phyloP scores from a whole-genome alignment of 108 stramenopile genomes.

The Pelagomonas calceolata region DNA sequence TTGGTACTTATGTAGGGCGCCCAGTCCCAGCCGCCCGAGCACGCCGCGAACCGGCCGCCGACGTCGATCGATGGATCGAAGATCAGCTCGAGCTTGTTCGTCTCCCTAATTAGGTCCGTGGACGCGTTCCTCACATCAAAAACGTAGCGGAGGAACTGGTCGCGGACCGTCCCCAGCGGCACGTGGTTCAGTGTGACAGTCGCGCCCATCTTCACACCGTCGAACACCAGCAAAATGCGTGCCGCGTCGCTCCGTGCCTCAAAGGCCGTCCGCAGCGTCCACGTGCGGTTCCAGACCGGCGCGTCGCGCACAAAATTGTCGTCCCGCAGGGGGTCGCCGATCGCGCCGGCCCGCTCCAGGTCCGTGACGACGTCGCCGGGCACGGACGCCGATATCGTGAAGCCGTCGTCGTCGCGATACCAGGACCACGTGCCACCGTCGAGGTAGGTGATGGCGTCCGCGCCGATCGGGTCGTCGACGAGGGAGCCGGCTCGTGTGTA shows the following conservation, averaged over 20 bases:
- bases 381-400: constrained; percentile 33
- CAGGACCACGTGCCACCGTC: constrained; percentile 32
- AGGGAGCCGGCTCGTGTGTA: neutral
- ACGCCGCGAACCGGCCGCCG: constrained; percentile 14
- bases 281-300: constrained; percentile 3
- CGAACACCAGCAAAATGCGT: constrained; percentile 1
- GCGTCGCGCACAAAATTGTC: neutral
- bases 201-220: constrained; percentile 13
- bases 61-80: neutral
- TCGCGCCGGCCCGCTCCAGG: neutral
- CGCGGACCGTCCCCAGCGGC: neutral
- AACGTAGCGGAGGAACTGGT: constrained; percentile 2
- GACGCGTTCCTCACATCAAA: neutral
- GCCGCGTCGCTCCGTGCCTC: neutral
- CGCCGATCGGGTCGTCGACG: neutral
- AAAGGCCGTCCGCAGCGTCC: neutral
- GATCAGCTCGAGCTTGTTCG: neutral
- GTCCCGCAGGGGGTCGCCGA: constrained; percentile 9
- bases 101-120: neutral
- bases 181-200: neutral
- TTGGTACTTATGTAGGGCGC: constrained; percentile 2
- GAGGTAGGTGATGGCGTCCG: neutral
- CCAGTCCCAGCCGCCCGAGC: constrained; percentile 17
- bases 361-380: constrained; percentile 14
- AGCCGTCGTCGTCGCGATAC: constrained; percentile 28